phyloP scores from a whole-genome alignment of 768 basidiomycete species.

The Clathrus columnatus region DNA sequence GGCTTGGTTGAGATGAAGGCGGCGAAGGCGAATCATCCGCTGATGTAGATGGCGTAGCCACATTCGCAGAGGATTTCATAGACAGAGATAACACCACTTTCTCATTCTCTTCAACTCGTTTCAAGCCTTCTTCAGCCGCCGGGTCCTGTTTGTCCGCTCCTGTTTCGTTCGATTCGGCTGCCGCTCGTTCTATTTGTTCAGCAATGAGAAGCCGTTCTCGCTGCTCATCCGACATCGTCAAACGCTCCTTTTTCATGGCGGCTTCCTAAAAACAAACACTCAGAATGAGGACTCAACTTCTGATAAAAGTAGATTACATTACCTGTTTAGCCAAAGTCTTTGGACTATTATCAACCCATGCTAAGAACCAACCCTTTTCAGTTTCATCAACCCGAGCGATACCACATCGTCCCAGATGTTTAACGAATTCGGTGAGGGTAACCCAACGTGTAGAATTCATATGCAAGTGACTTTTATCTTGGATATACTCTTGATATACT shows the following conservation, averaged over 20 bases:
- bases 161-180: conserved; percentile 31
- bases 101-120: conserved; percentile 62
- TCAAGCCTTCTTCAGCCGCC: conserved; percentile 47
- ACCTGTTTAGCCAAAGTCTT: conserved; percentile 88
- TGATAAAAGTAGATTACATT: background rate
- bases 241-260: conserved; percentile 83
- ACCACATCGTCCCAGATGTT: conserved; percentile 79
- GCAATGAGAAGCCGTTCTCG: conserved; percentile 82
- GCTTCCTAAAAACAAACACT: conserved; percentile 47
- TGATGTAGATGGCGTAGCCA: conserved; percentile 22
- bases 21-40: conserved; percentile 25
- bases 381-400: conserved; percentile 93
- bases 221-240: conserved; percentile 88
- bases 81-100: conserved; percentile 71
- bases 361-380: conserved; percentile 96
- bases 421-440: conserved; percentile 91
- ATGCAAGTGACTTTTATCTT: conserved; percentile 88
- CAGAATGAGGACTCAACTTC: background rate
- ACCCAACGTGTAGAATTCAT: conserved; percentile 99
- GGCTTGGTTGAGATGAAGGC: conserved; percentile 47
- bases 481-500: conserved; percentile 97
- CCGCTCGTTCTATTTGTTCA: conserved; percentile 91
- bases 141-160: conserved; percentile 25
- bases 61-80: conserved; percentile 39
- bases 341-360: conserved; percentile 96